A percentile compares a stretch with the other conserved stretches of the same genome.
Evolutionary conservation across 805 yeast genomes (phyloP).

Genomic region (Monosporozyma servazzii): DNA sequence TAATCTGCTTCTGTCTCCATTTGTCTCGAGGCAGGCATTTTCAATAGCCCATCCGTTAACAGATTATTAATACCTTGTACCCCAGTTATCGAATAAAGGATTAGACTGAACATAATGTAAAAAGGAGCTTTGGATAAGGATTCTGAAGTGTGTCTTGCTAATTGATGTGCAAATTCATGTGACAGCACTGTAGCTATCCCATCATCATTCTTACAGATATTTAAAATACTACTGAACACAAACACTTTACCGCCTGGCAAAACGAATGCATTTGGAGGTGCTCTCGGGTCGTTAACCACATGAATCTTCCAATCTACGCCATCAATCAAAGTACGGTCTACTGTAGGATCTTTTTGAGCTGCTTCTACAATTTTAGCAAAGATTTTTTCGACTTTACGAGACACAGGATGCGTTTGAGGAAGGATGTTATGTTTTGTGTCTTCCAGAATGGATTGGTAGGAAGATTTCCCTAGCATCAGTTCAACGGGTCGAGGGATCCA

Average conservation of each 20-base stretch:
- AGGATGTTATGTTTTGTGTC: slow-evolving; percentile 47
- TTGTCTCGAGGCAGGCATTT: slow-evolving; percentile 79
- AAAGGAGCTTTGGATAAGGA: slow-evolving; percentile 70
- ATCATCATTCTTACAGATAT: slow-evolving; percentile 71
- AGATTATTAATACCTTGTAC: slow-evolving; percentile 43
- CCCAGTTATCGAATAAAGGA: slow-evolving; percentile 56
- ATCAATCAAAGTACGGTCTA: slow-evolving; percentile 24
- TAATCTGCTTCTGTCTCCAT: slow-evolving; percentile 97
- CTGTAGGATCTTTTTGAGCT: slow-evolving; percentile 37
- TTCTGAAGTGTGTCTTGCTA: slow-evolving; percentile 88
- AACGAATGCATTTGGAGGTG: slow-evolving; percentile 95
- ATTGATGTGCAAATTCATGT: slow-evolving; percentile 90
- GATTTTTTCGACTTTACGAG: slow-evolving; percentile 45
- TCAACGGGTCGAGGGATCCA: slow-evolving; percentile 64
- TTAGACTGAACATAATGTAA: slow-evolving; percentile 43
- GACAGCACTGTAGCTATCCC: slow-evolving; percentile 92
- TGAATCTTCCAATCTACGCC: slow-evolving; percentile 63
- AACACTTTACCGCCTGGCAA: slow-evolving; percentile 94
- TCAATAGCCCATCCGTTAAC: slow-evolving; percentile 45
- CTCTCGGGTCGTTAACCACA: slow-evolving; percentile 57
- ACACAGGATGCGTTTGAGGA: slow-evolving; percentile 55
- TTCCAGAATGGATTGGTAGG: slow-evolving; percentile 50
- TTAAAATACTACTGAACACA: slow-evolving; percentile 69
- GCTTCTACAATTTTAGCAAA: slow-evolving; percentile 57
- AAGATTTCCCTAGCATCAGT: slow-evolving; percentile 47